A percentile compares a stretch with the other conserved stretches of the same genome.
Conservation (phyloP, 2,329 filamentous ascomycete species). For the Macroventuria anomochaeta region DNA sequence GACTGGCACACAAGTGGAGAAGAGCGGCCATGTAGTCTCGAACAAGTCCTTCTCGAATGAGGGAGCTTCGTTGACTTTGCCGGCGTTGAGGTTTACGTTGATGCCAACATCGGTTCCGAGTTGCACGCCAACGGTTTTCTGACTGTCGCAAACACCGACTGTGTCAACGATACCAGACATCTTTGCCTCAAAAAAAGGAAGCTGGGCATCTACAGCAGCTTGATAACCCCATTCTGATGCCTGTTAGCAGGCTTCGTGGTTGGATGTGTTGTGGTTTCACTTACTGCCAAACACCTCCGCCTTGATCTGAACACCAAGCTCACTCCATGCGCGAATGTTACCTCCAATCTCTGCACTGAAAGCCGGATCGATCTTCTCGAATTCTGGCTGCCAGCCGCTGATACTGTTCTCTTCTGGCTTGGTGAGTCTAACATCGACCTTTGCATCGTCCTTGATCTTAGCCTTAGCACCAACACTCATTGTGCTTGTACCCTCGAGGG, state of each 20-base stretch:
- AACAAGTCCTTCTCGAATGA: constrained; percentile 26
- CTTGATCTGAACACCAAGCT: constrained; percentile 30
- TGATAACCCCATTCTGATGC: constrained; percentile 28
- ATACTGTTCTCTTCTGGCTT: constrained; percentile 25
- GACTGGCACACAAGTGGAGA: constrained; percentile 27
- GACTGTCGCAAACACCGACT: constrained; percentile 25
- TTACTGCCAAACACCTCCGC: constrained; percentile 28
- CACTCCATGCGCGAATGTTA: constrained; percentile 27
- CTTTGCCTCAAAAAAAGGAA: constrained; percentile 29
- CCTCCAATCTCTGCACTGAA: constrained; percentile 29
- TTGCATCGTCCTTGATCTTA: constrained; percentile 25
- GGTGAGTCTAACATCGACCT: constrained; percentile 18
- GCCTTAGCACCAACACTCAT: constrained; percentile 27
- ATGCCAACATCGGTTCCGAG: constrained; percentile 28
- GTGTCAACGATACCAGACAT: constrained; percentile 20
- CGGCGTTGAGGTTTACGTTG: constrained; percentile 32
- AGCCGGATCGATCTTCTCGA: constrained; percentile 26
- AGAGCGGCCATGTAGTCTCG: constrained; percentile 29
- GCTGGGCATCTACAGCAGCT: constrained; percentile 28
- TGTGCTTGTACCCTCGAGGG: constrained; percentile 22
- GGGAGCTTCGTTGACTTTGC: constrained; percentile 25
- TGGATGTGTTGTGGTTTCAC: neutral
- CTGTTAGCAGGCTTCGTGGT: neutral
- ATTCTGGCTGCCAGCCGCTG: constrained; percentile 26
- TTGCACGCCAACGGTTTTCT: constrained; percentile 27